Conservation (phyloP, 1,284 basidiomycete genomes). For the Ganoderma leucocontextum region DNA sequence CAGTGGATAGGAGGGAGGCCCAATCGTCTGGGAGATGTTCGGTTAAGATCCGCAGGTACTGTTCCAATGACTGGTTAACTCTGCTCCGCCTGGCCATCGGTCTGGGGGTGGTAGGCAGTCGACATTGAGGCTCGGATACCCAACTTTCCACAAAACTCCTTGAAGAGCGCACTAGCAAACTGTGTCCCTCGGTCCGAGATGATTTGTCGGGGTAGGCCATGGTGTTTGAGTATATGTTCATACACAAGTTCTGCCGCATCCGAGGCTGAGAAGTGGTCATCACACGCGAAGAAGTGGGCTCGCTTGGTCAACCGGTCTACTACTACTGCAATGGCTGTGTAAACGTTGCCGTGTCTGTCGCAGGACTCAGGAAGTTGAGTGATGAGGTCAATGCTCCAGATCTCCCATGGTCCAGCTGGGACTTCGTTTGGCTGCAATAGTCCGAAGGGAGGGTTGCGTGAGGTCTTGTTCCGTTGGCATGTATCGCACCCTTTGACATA, state of each 20-base stretch:
- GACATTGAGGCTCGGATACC: slow-evolving; percentile 22
- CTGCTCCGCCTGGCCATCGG: slow-evolving; percentile 44
- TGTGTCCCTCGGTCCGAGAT: slow-evolving; percentile 48
- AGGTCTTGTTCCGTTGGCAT: too few species aligned
- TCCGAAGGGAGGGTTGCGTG: too few species aligned
- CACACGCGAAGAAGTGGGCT: neutral
- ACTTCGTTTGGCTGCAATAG: too few species aligned
- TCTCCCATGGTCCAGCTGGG: too few species aligned
- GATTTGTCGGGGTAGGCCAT: slow-evolving; percentile 40
- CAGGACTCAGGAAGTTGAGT: neutral
- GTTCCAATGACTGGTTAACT: slow-evolving; percentile 41
- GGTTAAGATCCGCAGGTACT: slow-evolving; percentile 32
- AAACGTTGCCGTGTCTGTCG: neutral
- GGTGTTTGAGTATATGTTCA: slow-evolving; percentile 14
- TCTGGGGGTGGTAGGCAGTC: slow-evolving; percentile 42
- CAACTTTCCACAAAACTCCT: slow-evolving; percentile 19
- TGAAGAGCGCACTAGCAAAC: slow-evolving; percentile 38
- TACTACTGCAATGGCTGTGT: neutral
- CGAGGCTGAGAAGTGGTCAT: neutral
- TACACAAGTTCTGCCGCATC: neutral
- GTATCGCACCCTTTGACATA: too few species aligned
- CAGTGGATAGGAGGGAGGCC: slow-evolving; percentile 6
- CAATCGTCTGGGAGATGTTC: slow-evolving; percentile 16
- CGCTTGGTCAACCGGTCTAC: neutral
- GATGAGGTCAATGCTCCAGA: neutral